Conservation (phyloP, 2,329 filamentous ascomycete genomes). For the Apiospora pterosperma region DNA sequence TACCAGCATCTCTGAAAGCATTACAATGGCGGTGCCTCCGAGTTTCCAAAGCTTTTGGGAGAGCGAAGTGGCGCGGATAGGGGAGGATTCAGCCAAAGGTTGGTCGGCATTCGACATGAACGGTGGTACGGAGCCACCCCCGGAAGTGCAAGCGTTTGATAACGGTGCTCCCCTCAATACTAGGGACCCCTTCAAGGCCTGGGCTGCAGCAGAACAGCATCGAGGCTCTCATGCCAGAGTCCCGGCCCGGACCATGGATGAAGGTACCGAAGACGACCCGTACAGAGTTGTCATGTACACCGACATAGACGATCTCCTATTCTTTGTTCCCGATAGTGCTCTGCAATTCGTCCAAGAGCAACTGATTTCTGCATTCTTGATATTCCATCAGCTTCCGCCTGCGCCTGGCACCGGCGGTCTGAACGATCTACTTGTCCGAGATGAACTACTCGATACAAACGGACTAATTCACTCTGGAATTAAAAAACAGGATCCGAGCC, state of each 20-base stretch:
- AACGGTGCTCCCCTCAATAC: conserved; percentile 22
- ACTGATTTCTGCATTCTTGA: conserved; percentile 67
- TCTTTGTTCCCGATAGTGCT: conserved; percentile 40
- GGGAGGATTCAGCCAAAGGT: conserved; percentile 67
- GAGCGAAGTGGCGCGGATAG: conserved; percentile 73
- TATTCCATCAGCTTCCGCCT: conserved; percentile 64
- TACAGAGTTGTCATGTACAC: conserved; percentile 77
- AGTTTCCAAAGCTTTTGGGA: conserved; percentile 80
- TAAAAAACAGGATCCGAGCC: conserved; percentile 4
- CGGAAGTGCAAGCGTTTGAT: conserved; percentile 32
- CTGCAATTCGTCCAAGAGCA: conserved; percentile 34
- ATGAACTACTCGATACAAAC: conserved; percentile 45
- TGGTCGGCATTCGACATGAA: conserved; percentile 58
- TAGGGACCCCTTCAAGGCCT: conserved; percentile 46
- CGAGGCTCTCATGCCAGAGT: conserved; percentile 45
- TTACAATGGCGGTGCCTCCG: conserved; percentile 22
- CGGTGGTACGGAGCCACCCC: conserved; percentile 34
- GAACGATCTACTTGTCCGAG: conserved; percentile 38
- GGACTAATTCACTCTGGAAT: conserved; percentile 28
- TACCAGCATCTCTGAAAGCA: conserved; percentile 15
- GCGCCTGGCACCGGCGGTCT: conserved; percentile 22
- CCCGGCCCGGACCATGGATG: conserved; percentile 73
- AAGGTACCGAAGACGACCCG: conserved; percentile 73
- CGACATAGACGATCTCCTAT: conserved; percentile 66
- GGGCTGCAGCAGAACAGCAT: conserved; percentile 53